Conservation (phyloP, 768 basidiomycete genomes). For the Steccherinum ochraceum region DNA sequence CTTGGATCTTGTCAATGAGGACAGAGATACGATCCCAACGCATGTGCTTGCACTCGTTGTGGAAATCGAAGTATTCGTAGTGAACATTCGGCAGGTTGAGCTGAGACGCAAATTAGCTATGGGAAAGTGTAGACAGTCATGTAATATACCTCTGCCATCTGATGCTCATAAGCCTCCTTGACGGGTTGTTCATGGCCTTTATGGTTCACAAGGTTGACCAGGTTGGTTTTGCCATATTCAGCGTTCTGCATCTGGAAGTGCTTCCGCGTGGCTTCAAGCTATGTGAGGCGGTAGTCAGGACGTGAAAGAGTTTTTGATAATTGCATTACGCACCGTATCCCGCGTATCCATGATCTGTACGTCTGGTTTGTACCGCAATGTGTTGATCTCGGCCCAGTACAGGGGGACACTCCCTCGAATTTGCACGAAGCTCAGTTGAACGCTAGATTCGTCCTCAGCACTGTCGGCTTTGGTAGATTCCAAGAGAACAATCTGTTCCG, state of each 20-base stretch:
- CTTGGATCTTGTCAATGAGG: constrained; percentile 69
- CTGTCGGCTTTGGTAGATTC: constrained; percentile 42
- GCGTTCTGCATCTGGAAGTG: constrained; percentile 73
- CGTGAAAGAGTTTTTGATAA: too few species aligned
- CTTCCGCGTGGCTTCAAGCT: constrained; percentile 64
- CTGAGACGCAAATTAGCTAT: constrained; percentile 29
- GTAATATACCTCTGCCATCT: constrained; percentile 54
- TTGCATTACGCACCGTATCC: constrained; percentile 57
- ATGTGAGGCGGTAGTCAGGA: constrained; percentile 9
- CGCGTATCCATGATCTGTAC: constrained; percentile 91
- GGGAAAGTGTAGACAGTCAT: neutral
- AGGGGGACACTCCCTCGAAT: constrained; percentile 90
- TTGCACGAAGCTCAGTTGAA: constrained; percentile 84
- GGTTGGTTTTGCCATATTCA: constrained; percentile 68
- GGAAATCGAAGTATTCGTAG: constrained; percentile 97
- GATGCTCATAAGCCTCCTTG: constrained; percentile 90
- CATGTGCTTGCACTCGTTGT: constrained; percentile 90
- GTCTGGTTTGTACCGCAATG: constrained; percentile 92
- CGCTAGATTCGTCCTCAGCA: constrained; percentile 42
- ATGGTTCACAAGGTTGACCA: constrained; percentile 92
- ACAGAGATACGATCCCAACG: constrained; percentile 89
- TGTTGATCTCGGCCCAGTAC: constrained; percentile 97
- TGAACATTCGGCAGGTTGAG: constrained; percentile 59
- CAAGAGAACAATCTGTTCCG: constrained; percentile 87
- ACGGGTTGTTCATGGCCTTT: constrained; percentile 89